These are phyloP conservation scores for Ananas comosus DNA, from an alignment of 176 grass and related monocot genomes.

Conservation along the genomic window DNA sequence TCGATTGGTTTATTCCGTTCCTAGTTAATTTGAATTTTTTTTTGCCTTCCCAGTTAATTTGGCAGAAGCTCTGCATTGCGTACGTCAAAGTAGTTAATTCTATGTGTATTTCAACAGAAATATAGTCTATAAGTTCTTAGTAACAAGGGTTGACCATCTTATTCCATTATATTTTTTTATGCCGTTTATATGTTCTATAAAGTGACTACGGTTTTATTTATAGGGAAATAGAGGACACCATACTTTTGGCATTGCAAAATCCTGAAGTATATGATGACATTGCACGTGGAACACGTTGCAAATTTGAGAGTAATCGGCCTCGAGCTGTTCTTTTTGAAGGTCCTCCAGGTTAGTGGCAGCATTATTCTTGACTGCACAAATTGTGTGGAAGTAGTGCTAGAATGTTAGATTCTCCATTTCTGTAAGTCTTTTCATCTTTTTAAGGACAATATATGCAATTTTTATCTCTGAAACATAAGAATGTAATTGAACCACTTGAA, in stretches of 20 bases:
- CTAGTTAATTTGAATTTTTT: not conserved
- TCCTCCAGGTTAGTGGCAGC: constrained; percentile 49
- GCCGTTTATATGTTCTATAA: not conserved
- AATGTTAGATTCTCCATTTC: constrained; percentile 6
- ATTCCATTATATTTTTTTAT: not conserved
- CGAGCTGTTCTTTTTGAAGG: constrained; percentile 93
- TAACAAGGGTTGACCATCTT: not conserved
- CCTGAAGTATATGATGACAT: constrained; percentile 94
- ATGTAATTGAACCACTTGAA: not conserved
- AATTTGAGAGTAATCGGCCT: constrained; percentile 91
- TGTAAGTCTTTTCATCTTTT: not conserved
- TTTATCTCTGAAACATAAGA: not conserved
- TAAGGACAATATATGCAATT: not conserved
- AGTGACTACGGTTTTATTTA: constrained; percentile 13
- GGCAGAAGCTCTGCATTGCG: not conserved
- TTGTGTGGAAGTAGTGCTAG: not conserved
- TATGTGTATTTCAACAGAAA: too few species aligned
- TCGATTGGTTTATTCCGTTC: not conserved
- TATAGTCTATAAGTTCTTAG: not conserved
- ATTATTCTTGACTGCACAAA: not conserved
- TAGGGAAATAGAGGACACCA: constrained; percentile 93
- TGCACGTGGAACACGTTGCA: constrained; percentile 63
- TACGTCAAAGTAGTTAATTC: too few species aligned
- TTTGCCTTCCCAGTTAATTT: not conserved
- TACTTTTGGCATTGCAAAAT: constrained; percentile 82